Evolutionary conservation across 306 rosid genomes (phyloP), one percentile per base, ranked within the genome.

Genomic region (Argentina anserina): DNA sequence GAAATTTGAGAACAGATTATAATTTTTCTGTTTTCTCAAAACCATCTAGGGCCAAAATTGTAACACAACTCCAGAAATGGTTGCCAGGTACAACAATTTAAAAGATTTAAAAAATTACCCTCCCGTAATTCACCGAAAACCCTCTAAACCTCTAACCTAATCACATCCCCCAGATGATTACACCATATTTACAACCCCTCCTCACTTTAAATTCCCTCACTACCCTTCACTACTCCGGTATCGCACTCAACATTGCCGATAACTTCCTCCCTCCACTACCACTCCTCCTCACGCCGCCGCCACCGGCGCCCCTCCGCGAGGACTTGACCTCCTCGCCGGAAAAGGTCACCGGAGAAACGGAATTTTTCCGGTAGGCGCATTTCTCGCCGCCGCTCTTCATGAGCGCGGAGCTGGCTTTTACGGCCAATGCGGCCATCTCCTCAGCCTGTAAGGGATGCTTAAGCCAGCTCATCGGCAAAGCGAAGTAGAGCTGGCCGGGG

Each of bases 361-460:
- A 80, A 33, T 77, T 84, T 70, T 88, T 84, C 53, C 87, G 63
- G 9, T 5, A 61, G 12, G 86, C 74, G 63, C 78, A 85, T 87
- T 84, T 87, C 12, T 41, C 75, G 0, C 64, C 79, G 3, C 87
- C 83, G 17, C 77, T 67, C 65, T 87, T 89, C 90, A 81, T 86
- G 55, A 94, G 85, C 0, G 97, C 98, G 0, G 97, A 84, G 76
- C 84, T 94, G 37, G 98, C 98, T 79, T 82, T 91, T 5, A 91
- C 97, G 2, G 98, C 98, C 86, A 93, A 82, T 86, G 99, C 96
- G 3, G 99, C 99, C 97, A 95, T 90, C 72, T 91, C 99, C 18
- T 88, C 88, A 0, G 97, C 76, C 76, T 79, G 97, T 11, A 95
- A 78, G 0, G 81, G 90, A 7, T 81, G 87, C 23, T 53, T 64